Evolutionary conservation across 495 filamentous ascomycete genomes (phyloP).

Genomic region (Penicillium roqueforti): DNA sequence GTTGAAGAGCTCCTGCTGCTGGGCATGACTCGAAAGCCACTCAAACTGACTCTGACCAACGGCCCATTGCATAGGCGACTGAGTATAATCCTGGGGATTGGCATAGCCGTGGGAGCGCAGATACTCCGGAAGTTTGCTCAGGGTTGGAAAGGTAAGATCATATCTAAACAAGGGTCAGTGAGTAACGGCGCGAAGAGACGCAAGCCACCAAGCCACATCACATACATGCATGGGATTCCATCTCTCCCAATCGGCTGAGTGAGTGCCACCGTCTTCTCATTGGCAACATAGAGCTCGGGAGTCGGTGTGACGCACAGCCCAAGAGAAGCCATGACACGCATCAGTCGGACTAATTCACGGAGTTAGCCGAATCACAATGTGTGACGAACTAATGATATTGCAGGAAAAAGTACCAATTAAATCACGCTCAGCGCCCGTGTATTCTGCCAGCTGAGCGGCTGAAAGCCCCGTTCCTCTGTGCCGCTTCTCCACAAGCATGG

Average conservation of each 20-base stretch:
- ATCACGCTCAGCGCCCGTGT: conserved; percentile 28
- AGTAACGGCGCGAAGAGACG: not conserved
- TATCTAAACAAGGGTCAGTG: conserved; percentile 20
- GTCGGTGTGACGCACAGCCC: conserved; percentile 27
- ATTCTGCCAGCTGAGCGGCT: conserved; percentile 22
- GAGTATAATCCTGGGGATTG: conserved; percentile 32
- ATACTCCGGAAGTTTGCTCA: conserved; percentile 33
- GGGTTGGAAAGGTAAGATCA: conserved; percentile 37
- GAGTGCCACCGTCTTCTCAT: conserved; percentile 30
- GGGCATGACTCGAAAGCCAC: conserved; percentile 30
- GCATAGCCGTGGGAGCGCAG: conserved; percentile 27
- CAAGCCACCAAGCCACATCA: not conserved
- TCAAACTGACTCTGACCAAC: conserved; percentile 42
- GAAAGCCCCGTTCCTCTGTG: conserved; percentile 23
- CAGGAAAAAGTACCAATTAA: conserved; percentile 27
- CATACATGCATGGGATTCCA: conserved; percentile 40
- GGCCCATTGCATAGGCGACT: conserved; percentile 38
- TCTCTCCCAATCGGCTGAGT: conserved; percentile 36
- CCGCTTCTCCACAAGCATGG: conserved; percentile 23
- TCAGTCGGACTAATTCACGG: conserved; percentile 30
- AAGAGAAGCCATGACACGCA: conserved; percentile 36
- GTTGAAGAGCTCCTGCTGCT: conserved; percentile 36
- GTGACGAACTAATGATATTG: not conserved
- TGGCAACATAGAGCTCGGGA: conserved; percentile 28
- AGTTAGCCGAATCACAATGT: conserved; percentile 3